Evolutionary conservation across 768 basidiomycete species (phyloP).

Genomic region (Pleurotus eryngii): DNA sequence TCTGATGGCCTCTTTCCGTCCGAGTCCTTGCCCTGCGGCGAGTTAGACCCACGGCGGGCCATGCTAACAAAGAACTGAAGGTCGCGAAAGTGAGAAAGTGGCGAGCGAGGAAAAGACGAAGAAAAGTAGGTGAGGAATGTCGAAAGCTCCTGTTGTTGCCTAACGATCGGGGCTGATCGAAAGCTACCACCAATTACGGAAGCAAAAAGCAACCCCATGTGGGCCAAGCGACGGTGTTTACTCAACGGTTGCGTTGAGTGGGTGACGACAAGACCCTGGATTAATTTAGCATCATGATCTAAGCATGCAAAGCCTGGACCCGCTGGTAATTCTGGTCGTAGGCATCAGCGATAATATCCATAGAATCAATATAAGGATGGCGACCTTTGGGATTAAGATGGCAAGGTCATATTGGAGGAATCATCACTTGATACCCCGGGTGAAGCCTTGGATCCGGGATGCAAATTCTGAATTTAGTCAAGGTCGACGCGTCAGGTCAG

Average conservation of each 20-base stretch:
- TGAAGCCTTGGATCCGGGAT: no score
- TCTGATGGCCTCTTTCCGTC: background rate
- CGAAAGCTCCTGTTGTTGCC: background rate
- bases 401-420: no score
- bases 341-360: no score
- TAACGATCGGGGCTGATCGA: conserved; percentile 1
- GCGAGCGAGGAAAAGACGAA: background rate
- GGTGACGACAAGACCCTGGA: background rate
- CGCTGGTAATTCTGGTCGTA: no score
- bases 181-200: background rate
- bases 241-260: background rate
- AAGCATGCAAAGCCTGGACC: background rate
- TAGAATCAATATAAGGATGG: no score
- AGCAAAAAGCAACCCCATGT: background rate
- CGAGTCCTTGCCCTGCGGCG: background rate
- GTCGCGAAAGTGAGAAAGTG: background rate
- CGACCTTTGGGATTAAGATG: no score
- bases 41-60: background rate
- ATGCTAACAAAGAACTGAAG: background rate
- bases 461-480: no score
- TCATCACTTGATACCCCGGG: no score
- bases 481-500: no score
- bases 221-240: conserved; percentile 1
- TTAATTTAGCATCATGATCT: background rate
- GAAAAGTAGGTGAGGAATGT: background rate